Evolutionary conservation across 2,329 filamentous ascomycete genomes (phyloP), one percentile per base, ranked within the genome.

Genomic region (Colletotrichum abscissum): DNA sequence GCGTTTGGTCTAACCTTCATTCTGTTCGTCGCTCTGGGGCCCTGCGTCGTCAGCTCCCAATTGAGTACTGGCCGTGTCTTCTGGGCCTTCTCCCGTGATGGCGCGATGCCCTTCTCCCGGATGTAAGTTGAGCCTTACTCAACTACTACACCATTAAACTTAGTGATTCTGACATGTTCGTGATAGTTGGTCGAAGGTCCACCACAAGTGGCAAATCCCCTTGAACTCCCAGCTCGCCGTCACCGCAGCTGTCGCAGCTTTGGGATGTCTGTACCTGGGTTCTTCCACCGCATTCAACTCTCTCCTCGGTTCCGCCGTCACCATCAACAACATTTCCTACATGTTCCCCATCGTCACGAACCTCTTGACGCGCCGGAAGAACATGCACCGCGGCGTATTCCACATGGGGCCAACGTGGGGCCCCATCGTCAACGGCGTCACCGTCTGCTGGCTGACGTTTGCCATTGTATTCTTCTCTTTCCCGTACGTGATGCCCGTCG

Each of bases 21-120:
- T 33, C 80, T 86, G 5, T 84, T 84, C 68, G 77, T 85, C 30
- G 83, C 83, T 8, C 76, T 86, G n/a, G 84, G 84, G 5, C 83
- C 83, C 12, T 85, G 84, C 73, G 80, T 79, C 26, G 77, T 83
- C 11, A 80, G 79, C 63, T 84, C 78, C 12, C 82, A 81, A 76
- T 78, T 81, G 54, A 80, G 79, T 55, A 80, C 74, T 72, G 83
- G 58, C 67, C 84, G 74, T 69, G 79, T 76, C 16, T 79, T 80
- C 49, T 86, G 84, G 85, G 83, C 84, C 5, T 86, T 86, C 67
- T 81, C 85, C 7, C 82, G 85, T 16, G 85, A 87, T 64, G 81
- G 81, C 54, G 84, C 82, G 2, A 78, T 84, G 12, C 84, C 84
- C 2, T 81, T 82, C 30, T 83, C 81, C 7, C 76, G 63, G 7